These are phyloP conservation scores for Begonia masoniana DNA, from an alignment of 306 rosid genomes.

Conservation along the genomic window DNA sequence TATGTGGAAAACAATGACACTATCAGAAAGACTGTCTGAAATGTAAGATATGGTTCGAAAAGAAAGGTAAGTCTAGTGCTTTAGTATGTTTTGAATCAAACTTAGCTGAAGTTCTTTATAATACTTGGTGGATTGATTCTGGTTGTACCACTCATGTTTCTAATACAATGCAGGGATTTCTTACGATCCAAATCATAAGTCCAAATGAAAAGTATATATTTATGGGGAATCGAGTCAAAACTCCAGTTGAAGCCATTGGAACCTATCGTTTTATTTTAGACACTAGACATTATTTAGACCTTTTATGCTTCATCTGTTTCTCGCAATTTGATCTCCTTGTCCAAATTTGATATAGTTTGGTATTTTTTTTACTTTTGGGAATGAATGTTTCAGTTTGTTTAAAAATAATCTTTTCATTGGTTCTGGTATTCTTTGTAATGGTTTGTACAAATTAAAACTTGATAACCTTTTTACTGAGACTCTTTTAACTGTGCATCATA, in stretches of 20 bases:
- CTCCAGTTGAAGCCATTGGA: not conserved
- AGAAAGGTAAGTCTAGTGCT: no score
- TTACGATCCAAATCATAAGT: not conserved
- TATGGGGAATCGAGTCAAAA: not conserved
- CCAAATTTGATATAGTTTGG: not conserved
- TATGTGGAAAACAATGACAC: conserved; percentile 1
- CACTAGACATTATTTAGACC: not conserved
- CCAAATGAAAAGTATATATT: not conserved
- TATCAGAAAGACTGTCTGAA: no score
- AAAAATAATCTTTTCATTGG: not conserved
- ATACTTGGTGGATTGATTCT: no score
- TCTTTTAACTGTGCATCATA: not conserved
- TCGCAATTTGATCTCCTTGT: not conserved
- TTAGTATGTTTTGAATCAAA: no score
- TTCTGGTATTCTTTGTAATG: not conserved
- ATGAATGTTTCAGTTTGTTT: not conserved
- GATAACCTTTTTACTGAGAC: not conserved
- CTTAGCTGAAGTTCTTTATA: no score
- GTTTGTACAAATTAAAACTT: not conserved
- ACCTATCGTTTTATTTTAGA: not conserved
- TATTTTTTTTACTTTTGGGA: not conserved
- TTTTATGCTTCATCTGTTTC: not conserved
- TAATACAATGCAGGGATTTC: not conserved
- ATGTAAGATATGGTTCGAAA: no score
- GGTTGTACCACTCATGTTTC: no score